phyloP scores from a whole-genome alignment of 1,284 basidiomycete species.

The Fomitopsis palustris region DNA sequence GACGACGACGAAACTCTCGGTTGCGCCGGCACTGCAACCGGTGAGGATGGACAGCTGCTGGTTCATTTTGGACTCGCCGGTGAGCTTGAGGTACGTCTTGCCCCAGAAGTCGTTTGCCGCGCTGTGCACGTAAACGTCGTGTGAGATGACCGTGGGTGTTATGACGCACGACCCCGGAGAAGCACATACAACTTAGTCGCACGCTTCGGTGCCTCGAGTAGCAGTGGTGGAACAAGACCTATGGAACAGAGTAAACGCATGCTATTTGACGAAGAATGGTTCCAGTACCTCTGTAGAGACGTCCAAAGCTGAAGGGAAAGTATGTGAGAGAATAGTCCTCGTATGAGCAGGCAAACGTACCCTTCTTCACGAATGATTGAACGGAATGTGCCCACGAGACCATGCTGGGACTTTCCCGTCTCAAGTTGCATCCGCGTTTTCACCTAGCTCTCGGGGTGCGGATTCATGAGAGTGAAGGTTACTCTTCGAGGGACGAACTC shows the following conservation, averaged over 20 bases:
- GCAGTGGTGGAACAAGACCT: constrained; percentile 90
- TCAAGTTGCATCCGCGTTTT: constrained; percentile 98
- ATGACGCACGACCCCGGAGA: constrained; percentile 1
- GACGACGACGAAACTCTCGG: constrained; percentile 90
- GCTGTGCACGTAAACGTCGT: constrained; percentile 33
- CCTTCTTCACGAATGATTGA: constrained; percentile 83
- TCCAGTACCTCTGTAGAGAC: constrained; percentile 79
- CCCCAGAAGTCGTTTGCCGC: constrained; percentile 96
- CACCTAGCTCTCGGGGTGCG: constrained; percentile 48
- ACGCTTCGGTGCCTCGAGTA: constrained; percentile 97
- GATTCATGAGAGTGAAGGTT: constrained; percentile 18
- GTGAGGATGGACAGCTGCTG: constrained; percentile 85
- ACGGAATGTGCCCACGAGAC: constrained; percentile 81
- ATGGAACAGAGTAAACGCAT: neutral
- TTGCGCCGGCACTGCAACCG: constrained; percentile 92
- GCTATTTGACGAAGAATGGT: neutral
- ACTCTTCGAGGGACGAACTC: constrained; percentile 19
- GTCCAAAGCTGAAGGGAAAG: constrained; percentile 53
- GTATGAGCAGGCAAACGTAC: constrained; percentile 40
- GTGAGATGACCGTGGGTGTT: neutral
- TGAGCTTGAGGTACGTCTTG: constrained; percentile 57
- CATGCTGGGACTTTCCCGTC: constrained; percentile 70
- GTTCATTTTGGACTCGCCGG: constrained; percentile 84
- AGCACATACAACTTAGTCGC: constrained; percentile 88
- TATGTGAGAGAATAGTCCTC: neutral